Conservation (phyloP, 2,329 filamentous ascomycete species). For the Aspergillus sojae region DNA sequence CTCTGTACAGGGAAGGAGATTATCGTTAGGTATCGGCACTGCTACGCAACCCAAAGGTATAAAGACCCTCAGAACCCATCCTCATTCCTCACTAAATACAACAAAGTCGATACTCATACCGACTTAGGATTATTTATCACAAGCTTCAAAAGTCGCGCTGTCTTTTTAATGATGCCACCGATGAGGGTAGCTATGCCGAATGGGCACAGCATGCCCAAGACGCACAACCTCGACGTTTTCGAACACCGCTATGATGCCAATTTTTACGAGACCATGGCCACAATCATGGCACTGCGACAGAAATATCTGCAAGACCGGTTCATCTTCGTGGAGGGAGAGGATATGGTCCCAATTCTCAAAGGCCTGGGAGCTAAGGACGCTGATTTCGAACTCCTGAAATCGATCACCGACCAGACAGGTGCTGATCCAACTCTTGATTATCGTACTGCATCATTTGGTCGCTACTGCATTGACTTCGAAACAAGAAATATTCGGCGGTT, state of each 20-base stretch:
- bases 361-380: not conserved
- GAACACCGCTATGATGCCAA: not conserved
- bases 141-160: not conserved
- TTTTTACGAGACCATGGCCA: not conserved
- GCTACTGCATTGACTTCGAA: not conserved
- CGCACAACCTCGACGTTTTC: not conserved
- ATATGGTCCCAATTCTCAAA: not conserved
- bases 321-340: not conserved
- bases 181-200: not conserved
- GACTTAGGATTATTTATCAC: not conserved
- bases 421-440: not conserved
- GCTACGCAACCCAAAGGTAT: not conserved
- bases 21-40: too few relatives aligned
- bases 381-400: not conserved
- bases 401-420: not conserved
- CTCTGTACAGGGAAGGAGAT: not conserved
- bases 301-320: not conserved
- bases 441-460: not conserved
- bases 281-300: not conserved
- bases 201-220: not conserved
- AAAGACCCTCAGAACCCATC: not conserved
- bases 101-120: not conserved
- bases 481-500: not conserved
- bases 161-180: not conserved
- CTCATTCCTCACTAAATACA: not conserved